Conservation (phyloP, 2,329 filamentous ascomycete genomes). For the Cladorrhinum sp. region DNA sequence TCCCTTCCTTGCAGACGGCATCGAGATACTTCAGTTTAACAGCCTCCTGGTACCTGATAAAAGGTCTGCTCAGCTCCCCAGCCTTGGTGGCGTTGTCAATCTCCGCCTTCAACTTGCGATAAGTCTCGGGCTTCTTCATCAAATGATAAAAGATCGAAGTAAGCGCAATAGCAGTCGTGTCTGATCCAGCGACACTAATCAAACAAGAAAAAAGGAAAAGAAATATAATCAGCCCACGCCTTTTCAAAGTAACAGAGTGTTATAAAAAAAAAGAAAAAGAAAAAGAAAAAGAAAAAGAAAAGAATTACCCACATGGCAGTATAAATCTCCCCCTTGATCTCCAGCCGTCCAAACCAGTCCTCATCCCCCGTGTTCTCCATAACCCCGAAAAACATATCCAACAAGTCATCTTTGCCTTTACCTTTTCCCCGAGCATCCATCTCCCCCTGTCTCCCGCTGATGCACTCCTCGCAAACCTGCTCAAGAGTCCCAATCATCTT, state of each 20-base stretch:
- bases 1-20: slow-evolving; percentile 13
- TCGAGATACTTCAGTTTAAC: slow-evolving; percentile 13
- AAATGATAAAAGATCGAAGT: slow-evolving; percentile 61
- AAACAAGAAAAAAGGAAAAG: neutral
- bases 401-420: slow-evolving; percentile 3
- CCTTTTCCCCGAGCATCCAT: neutral
- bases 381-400: neutral
- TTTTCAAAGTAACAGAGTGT: neutral
- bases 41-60: slow-evolving; percentile 21
- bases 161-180: slow-evolving; percentile 63
- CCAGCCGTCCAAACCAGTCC: slow-evolving; percentile 53
- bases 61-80: slow-evolving; percentile 15
- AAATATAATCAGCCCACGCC: neutral
- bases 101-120: slow-evolving; percentile 50
- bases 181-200: slow-evolving; percentile 44
- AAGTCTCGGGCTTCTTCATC: slow-evolving; percentile 49
- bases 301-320: slow-evolving; percentile 28
- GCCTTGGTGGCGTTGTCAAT: slow-evolving; percentile 43
- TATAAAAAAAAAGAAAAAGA: slow-evolving; percentile 5
- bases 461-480: slow-evolving; percentile 43
- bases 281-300: neutral
- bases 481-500: slow-evolving; percentile 19
- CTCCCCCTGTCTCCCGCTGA: neutral
- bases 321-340: slow-evolving; percentile 54
- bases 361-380: slow-evolving; percentile 18